A percentile compares a stretch with the other conserved stretches of the same genome.
phyloP scores from a whole-genome alignment of 1,139 yeast genomes.

The Geotrichum fermentans region DNA sequence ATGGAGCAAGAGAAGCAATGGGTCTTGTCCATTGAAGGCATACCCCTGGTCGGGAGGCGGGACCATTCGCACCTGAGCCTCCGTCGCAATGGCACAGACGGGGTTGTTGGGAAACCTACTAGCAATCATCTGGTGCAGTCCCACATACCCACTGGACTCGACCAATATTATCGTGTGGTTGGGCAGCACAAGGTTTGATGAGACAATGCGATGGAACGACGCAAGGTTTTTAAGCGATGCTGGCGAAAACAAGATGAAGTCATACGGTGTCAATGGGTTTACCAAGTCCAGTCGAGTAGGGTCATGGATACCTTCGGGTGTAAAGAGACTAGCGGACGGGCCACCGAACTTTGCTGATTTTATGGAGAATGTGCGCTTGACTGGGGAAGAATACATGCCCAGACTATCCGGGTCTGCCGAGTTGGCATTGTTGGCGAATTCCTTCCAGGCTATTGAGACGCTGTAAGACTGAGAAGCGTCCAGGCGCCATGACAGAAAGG shows the following conservation, averaged over 20 bases:
- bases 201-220: slow-evolving; percentile 13
- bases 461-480: slow-evolving; percentile 23
- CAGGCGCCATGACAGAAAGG: slow-evolving; percentile 29
- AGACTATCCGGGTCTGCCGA: slow-evolving; percentile 4
- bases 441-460: slow-evolving; percentile 28
- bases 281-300: slow-evolving; percentile 14
- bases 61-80: slow-evolving; percentile 21
- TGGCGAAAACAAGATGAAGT: slow-evolving; percentile 32
- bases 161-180: slow-evolving; percentile 32
- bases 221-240: slow-evolving; percentile 29
- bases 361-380: slow-evolving; percentile 18
- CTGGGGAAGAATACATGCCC: slow-evolving; percentile 10
- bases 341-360: slow-evolving; percentile 31
- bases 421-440: slow-evolving; percentile 15
- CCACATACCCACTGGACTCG: slow-evolving; percentile 33
- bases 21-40: slow-evolving; percentile 19
- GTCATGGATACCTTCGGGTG: slow-evolving; percentile 18
- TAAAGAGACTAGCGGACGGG: slow-evolving; percentile 19
- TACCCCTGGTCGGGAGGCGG: slow-evolving; percentile 17
- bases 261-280: slow-evolving; percentile 23
- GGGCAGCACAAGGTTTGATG: slow-evolving; percentile 25
- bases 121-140: slow-evolving; percentile 31
- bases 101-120: slow-evolving; percentile 28
- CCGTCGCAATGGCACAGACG: slow-evolving; percentile 28
- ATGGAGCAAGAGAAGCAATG: slow-evolving; percentile 17